Percentiles rank a stretch among this genome's conserved stretches.
These are phyloP conservation scores for Irpex sp. DNA, from an alignment of 1,284 basidiomycete species.

Conservation along the genomic window DNA sequence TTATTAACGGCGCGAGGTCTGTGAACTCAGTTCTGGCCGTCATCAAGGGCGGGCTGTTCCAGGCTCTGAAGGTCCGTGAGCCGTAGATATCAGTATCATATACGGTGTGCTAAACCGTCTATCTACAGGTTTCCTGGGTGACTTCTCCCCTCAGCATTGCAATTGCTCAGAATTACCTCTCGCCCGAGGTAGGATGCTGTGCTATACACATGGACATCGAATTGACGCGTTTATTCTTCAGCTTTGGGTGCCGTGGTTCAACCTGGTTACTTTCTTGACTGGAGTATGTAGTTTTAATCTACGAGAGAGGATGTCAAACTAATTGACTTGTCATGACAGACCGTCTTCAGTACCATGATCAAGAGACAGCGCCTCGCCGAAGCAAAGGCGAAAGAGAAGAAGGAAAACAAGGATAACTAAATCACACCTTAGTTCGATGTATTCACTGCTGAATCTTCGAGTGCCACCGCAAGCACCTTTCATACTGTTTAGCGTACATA, in stretches of 20 bases:
- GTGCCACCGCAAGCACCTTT: neutral
- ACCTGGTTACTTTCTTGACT: constrained; percentile 59
- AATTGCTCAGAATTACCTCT: constrained; percentile 73
- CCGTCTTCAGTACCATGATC: constrained; percentile 67
- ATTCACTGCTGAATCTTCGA: neutral
- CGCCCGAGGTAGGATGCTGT: constrained; percentile 48
- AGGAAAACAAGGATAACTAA: constrained; percentile 33
- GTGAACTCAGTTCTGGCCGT: constrained; percentile 65
- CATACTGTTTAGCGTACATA: neutral
- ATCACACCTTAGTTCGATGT: neutral
- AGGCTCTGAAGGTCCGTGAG: constrained; percentile 63
- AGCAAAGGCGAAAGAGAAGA: constrained; percentile 42
- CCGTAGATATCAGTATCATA: too few relatives aligned
- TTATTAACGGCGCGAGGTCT: constrained; percentile 80
- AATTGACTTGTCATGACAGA: constrained; percentile 37
- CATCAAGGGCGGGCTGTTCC: constrained; percentile 72
- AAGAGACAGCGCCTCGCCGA: constrained; percentile 57
- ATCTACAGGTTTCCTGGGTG: constrained; percentile 61
- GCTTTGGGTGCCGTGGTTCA: constrained; percentile 80
- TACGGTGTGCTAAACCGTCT: too few relatives aligned
- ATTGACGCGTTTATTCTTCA: constrained; percentile 21
- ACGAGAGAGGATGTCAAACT: constrained; percentile 1
- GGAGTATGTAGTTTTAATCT: constrained; percentile 41
- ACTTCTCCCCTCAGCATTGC: constrained; percentile 69
- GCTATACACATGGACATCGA: neutral